Conservation (phyloP, 176 grass and related monocot genomes). For the Calamus simplicifolius region DNA sequence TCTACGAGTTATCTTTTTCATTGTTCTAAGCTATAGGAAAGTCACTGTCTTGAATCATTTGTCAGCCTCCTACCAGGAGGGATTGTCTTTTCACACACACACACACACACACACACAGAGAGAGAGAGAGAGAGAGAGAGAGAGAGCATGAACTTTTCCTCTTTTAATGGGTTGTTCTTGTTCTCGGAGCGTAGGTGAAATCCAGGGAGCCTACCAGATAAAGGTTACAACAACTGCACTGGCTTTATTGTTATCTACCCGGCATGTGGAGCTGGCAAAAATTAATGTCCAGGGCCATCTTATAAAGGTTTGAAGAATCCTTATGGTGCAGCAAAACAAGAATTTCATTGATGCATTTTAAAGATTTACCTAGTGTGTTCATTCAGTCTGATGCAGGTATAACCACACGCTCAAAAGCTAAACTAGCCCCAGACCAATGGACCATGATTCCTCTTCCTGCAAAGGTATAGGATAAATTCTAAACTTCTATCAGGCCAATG, state of each 20-base stretch:
- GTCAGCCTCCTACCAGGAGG: too few species aligned
- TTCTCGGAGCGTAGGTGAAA: constrained; percentile 49
- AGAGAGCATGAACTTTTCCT: too few species aligned
- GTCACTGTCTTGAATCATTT: too few species aligned
- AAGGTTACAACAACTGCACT: constrained; percentile 90
- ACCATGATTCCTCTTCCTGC: constrained; percentile 62
- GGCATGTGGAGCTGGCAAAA: constrained; percentile 59
- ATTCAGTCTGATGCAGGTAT: constrained; percentile 64
- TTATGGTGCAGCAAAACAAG: constrained; percentile 2
- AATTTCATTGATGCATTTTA: too few species aligned
- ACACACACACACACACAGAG: too few species aligned
- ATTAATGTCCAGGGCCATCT: constrained; percentile 86
- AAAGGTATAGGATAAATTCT: constrained; percentile 52
- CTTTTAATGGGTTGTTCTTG: too few species aligned
- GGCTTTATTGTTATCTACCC: constrained; percentile 67
- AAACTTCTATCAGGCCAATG: not conserved
- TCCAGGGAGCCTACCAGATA: constrained; percentile 97
- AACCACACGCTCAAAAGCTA: constrained; percentile 81
- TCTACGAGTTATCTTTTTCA: too few species aligned
- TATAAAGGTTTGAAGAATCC: constrained; percentile 56
- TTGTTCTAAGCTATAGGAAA: too few species aligned
- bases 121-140: too few species aligned
- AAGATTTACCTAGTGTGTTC: constrained; percentile 2
- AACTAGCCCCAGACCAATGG: constrained; percentile 64
- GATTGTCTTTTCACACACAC: too few species aligned